Conservation (phyloP, 495 filamentous ascomycete genomes). For the Penicillium robsamsonii region DNA sequence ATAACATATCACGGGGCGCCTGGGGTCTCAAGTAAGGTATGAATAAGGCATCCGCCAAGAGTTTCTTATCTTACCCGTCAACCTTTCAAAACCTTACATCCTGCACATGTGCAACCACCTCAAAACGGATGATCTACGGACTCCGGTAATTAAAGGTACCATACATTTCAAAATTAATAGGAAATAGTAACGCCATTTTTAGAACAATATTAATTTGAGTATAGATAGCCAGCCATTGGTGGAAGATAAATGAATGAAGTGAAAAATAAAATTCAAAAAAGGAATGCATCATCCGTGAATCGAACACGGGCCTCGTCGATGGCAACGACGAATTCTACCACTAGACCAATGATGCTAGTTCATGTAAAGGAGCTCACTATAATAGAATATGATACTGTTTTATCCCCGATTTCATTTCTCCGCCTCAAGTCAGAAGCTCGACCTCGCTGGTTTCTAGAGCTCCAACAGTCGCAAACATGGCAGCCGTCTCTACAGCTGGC, state of each 20-base stretch:
- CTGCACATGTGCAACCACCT: too few relatives aligned
- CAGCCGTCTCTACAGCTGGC: constrained; percentile 28
- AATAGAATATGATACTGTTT: not conserved
- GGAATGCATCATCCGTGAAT: constrained; percentile 56
- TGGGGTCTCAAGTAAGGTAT: too few relatives aligned
- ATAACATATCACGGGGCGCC: too few relatives aligned
- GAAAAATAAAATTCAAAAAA: constrained; percentile 24
- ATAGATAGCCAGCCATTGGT: too few relatives aligned
- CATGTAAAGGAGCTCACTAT: not conserved
- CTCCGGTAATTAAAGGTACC: too few relatives aligned
- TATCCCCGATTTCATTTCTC: not conserved
- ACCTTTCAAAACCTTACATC: too few relatives aligned
- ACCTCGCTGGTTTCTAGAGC: constrained; percentile 21
- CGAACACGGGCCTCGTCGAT: constrained; percentile 60
- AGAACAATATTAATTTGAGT: too few relatives aligned
- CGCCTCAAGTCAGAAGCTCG: constrained; percentile 20
- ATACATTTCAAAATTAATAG: too few relatives aligned
- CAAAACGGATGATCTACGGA: too few relatives aligned
- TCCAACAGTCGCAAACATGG: constrained; percentile 42
- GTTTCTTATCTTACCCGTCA: too few relatives aligned
- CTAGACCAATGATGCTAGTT: constrained; percentile 55
- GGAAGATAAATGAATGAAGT: not conserved
- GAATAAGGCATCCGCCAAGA: too few relatives aligned
- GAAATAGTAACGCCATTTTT: too few relatives aligned
- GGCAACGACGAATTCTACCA: constrained; percentile 61